Percentiles rank a stretch among this genome's conserved stretches.
phyloP scores from a whole-genome alignment of 2,329 filamentous ascomycete genomes.

The Penicillium decumbens region DNA sequence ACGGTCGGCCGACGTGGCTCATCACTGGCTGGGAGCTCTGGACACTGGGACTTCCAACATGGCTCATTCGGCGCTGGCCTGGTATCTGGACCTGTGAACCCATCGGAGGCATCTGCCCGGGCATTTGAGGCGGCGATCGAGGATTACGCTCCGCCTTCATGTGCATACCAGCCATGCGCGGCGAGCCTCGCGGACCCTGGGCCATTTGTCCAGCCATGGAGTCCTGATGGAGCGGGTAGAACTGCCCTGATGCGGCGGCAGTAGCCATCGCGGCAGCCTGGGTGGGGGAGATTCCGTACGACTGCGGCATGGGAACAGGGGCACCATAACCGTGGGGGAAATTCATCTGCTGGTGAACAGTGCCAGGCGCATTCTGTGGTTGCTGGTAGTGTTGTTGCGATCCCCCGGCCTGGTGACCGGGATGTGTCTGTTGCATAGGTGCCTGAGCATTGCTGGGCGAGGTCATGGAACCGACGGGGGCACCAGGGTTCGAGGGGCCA shows the following conservation, averaged over 20 bases:
- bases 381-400: constrained; percentile 68
- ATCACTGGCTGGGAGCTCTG: constrained; percentile 71
- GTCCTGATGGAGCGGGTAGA: constrained; percentile 69
- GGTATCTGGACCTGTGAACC: constrained; percentile 49
- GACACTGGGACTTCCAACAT: constrained; percentile 68
- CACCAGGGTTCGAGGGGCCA: constrained; percentile 50
- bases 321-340: constrained; percentile 77
- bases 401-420: constrained; percentile 65
- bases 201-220: constrained; percentile 59
- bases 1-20: constrained; percentile 58
- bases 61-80: constrained; percentile 64
- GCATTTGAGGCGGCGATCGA: constrained; percentile 70
- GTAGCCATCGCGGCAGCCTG: constrained; percentile 93
- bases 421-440: constrained; percentile 55
- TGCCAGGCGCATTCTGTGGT: constrained; percentile 56
- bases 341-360: constrained; percentile 65
- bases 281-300: constrained; percentile 73
- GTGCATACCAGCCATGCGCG: constrained; percentile 64
- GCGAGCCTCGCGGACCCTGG: constrained; percentile 60
- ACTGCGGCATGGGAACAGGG: constrained; percentile 64
- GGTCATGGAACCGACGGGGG: constrained; percentile 54
- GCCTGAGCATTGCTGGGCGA: constrained; percentile 68
- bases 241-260: constrained; percentile 82
- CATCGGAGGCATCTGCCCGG: constrained; percentile 51
- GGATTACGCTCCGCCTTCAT: constrained; percentile 71